phyloP scores from a whole-genome alignment of 1,139 yeast genomes.

The Candida smagusa region DNA sequence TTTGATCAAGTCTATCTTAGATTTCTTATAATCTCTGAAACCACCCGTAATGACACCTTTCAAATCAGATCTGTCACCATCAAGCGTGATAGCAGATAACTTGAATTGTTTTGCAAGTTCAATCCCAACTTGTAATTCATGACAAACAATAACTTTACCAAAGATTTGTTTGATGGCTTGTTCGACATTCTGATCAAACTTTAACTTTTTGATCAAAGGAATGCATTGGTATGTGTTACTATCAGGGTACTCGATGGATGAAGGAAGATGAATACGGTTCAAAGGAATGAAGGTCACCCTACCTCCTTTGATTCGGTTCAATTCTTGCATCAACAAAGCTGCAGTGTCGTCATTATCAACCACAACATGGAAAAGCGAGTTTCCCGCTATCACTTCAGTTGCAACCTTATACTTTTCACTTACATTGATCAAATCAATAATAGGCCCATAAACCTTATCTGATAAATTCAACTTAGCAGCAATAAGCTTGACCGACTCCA shows the following conservation, averaged over 20 bases:
- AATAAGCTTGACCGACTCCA: conserved; percentile 63
- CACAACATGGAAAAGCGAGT: conserved; percentile 79
- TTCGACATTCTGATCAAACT: conserved; percentile 51
- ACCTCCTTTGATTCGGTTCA: conserved; percentile 69
- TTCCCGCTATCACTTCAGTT: conserved; percentile 87
- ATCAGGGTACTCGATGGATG: conserved; percentile 47
- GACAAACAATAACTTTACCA: conserved; percentile 76
- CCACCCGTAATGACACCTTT: conserved; percentile 91
- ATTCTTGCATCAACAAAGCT: conserved; percentile 68
- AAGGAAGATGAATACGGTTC: conserved; percentile 53
- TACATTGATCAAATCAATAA: conserved; percentile 79
- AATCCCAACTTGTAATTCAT: conserved; percentile 65
- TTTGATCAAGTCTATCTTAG: conserved; percentile 70
- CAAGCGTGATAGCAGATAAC: conserved; percentile 79
- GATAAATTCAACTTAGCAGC: conserved; percentile 52
- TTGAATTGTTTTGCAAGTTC: conserved; percentile 62
- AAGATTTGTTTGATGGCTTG: conserved; percentile 76
- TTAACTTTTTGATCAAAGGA: conserved; percentile 73
- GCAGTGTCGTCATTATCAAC: conserved; percentile 91
- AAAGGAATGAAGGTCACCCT: conserved; percentile 90
- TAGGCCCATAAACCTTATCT: conserved; percentile 71
- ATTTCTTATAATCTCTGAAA: conserved; percentile 63
- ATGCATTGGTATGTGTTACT: conserved; percentile 54
- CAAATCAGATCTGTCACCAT: conserved; percentile 85
- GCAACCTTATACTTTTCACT: conserved; percentile 83